phyloP scores from a whole-genome alignment of 345 rosid species.

The Hibiscus syriacus region DNA sequence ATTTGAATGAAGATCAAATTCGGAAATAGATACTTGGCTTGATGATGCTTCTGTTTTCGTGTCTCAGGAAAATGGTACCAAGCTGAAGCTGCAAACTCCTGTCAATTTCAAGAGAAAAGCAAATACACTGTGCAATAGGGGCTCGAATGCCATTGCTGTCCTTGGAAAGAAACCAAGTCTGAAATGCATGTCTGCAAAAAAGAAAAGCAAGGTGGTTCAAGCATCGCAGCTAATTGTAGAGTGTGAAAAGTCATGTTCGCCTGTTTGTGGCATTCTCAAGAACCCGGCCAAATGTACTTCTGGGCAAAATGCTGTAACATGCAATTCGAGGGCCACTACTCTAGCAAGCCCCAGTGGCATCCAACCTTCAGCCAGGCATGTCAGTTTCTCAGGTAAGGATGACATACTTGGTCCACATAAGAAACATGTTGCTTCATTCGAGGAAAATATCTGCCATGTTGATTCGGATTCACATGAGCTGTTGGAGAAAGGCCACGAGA shows the following conservation, averaged over 20 bases:
- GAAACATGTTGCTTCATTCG: conserved; percentile 2
- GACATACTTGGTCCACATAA: conserved; percentile 15
- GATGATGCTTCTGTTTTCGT: conserved; percentile 6
- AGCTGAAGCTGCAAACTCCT: conserved; percentile 27
- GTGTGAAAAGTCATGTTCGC: conserved; percentile 18
- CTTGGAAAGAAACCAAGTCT: conserved; percentile 15
- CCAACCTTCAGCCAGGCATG: conserved; percentile 29
- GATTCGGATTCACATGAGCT: conserved; percentile 20
- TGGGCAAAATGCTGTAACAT: conserved; percentile 16
- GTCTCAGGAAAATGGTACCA: conserved; percentile 20
- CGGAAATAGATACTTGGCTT: not conserved
- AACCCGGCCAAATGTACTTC: conserved; percentile 20
- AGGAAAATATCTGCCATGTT: conserved; percentile 19
- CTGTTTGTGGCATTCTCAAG: conserved; percentile 42
- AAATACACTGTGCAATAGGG: conserved; percentile 16
- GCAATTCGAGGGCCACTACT: conserved; percentile 16
- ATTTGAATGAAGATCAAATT: no score
- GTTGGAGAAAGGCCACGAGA: conserved; percentile 16
- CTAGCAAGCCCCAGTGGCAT: conserved; percentile 18
- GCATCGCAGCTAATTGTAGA: conserved; percentile 17
- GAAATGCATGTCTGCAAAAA: conserved; percentile 17
- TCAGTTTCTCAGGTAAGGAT: conserved; percentile 36
- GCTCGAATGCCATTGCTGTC: conserved; percentile 13
- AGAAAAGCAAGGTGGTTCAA: conserved; percentile 17
- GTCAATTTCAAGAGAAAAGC: conserved; percentile 12